phyloP scores from a whole-genome alignment of 352 stramenopile genomes.

The Phytophthora melonis region DNA sequence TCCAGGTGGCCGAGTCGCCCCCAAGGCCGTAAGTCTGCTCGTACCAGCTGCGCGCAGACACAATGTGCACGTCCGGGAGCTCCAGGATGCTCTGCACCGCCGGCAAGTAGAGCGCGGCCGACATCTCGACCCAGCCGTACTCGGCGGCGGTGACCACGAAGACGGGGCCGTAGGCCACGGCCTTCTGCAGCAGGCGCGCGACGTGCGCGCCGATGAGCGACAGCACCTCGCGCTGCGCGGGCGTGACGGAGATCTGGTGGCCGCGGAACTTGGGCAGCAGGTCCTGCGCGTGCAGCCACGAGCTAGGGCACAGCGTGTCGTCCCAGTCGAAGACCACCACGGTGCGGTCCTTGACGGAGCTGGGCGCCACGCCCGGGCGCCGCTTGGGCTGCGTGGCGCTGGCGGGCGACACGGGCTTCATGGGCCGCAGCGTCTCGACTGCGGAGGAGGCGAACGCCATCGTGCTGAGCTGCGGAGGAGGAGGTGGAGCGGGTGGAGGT shows the following conservation, averaged over 20 bases:
- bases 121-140: slow-evolving; percentile 87
- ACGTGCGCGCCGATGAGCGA: slow-evolving; percentile 71
- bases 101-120: slow-evolving; percentile 79
- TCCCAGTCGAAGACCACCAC: slow-evolving; percentile 92
- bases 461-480: not conserved
- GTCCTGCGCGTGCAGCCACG: slow-evolving; percentile 84
- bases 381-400: slow-evolving; percentile 29
- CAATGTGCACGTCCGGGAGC: slow-evolving; percentile 86
- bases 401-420: slow-evolving; percentile 29
- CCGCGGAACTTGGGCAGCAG: slow-evolving; percentile 84
- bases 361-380: not conserved
- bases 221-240: slow-evolving; percentile 67
- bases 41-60: slow-evolving; percentile 88
- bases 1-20: slow-evolving; percentile 85
- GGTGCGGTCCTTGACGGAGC: slow-evolving; percentile 74
- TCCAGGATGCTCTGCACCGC: slow-evolving; percentile 69
- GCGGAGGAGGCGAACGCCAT: slow-evolving; percentile 60
- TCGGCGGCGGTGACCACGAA: slow-evolving; percentile 90
- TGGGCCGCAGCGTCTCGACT: slow-evolving; percentile 55
- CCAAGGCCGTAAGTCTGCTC: slow-evolving; percentile 83
- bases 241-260: slow-evolving; percentile 68
- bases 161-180: slow-evolving; percentile 79
- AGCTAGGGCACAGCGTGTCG: slow-evolving; percentile 89
- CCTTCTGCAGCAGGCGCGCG: slow-evolving; percentile 71
- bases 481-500: not conserved